Evolutionary conservation across 495 filamentous ascomycete genomes (phyloP), one percentile per base, ranked within the genome.

Genomic region (Letharia columbiana): DNA sequence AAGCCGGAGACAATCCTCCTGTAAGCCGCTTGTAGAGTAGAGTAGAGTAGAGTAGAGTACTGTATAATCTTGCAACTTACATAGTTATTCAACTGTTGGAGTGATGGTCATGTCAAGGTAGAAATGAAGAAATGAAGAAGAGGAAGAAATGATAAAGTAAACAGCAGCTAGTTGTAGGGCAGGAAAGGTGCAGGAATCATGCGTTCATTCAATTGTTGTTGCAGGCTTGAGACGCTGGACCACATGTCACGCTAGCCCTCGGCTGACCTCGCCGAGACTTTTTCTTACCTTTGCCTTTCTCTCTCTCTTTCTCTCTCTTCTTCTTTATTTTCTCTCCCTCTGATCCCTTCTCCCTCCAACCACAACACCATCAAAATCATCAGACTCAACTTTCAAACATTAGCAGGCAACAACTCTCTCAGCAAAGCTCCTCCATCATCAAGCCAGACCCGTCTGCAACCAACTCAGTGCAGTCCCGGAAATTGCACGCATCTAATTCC

Each of bases 401-500:
- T 3, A 60, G 20, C 35, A 56, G 17, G n/a, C 44, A 66, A 57
- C 45, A 54, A 37, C 58, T 47, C 23, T 28, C 23, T 44, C 63
- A 52, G 17, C 23, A 0, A 61, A n/a, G 15, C 12, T 42, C 1
- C 12, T 37, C 28, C 41, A 60, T 66, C 58, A 66, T 66, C 58
- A 66, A 45, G 58, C 23, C 41, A 54, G 31, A 54, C 4, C 31
- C 3, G 20, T 31, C 10, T 18, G 0, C 8, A 11, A 50, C 23
- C 35, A 4, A 33, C 28, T 1, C 45, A 35, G 33, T 66, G 45
- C 45, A 66, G 45, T 56, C 31, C 28, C 13, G 40, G 45, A 47
- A 50, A 61, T 47, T 62, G 58, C 64, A 52, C 47, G 17, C n/a
- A 61, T 37, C 17, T 61, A 33, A 66, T 52, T 45, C 45, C 45